Base-by-base conservation (phyloP, 352 stramenopile species). In the Phytophthora sojae region DNA sequence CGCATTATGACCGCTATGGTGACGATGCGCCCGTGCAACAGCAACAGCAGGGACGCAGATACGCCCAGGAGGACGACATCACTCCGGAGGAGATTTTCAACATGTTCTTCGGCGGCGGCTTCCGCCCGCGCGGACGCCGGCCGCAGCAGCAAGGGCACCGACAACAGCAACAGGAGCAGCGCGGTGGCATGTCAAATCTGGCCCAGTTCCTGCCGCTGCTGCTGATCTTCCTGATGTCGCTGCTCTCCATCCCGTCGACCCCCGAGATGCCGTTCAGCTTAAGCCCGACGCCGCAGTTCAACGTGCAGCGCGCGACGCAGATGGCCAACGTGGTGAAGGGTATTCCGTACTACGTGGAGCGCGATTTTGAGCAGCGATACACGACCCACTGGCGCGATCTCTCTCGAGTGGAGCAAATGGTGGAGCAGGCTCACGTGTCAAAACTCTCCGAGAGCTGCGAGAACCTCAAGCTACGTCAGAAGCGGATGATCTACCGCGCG, bases 21-120 rank as follows among this genome's bases (percentile, higher is more conserved):
- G 87, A 94, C 51, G 80, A 76, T 49, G 74, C 71, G 6, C 81
- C 85, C 0, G 69, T 86, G 56, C 77, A 85, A 32, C 71, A 76
- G 23, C 75, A 83, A 26, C 61, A 69, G 44, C 67, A 62, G 1
- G 59, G 73, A 66, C 82, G 80, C 7, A 78, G 83, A 62, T 87
- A 90, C 58, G 64, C 68, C 25, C 82, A 93, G 59, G 83, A 90
- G 9, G 88, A 97, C 19, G 91, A 97, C 35, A 89, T 97, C 45
- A 96, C 90, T 58, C 91, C 91, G 9, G 89, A 96, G 60, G 91
- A 97, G 66, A 96, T 97, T 77, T 97, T 97, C 77, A 96, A 96
- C 79, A 96, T 97, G 88, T 96, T 97, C 64, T 97, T 97, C 63
- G 91, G 91, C 44, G 90, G 89, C 12, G 85, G 87, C 29, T 92